These are phyloP conservation scores for Prasinococcaceae sp. DNA, from an alignment of 139 green algal species.

Conservation along the genomic window DNA sequence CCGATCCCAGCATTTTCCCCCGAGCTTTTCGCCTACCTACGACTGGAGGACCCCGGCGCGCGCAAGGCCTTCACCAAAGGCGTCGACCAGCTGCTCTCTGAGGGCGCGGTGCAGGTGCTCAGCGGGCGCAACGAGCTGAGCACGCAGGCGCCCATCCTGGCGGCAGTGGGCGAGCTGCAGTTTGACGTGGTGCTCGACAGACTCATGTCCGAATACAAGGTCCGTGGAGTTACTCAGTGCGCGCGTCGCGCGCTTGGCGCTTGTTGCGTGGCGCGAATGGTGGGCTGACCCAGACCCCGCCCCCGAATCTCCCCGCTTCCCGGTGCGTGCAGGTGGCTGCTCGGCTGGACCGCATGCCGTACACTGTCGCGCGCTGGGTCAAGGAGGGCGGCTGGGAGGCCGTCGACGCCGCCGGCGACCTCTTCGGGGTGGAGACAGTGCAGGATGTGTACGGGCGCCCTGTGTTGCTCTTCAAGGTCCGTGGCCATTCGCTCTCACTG, in stretches of 20 bases:
- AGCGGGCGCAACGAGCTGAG: constrained; percentile 41
- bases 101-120: constrained; percentile 45
- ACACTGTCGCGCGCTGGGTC: constrained; percentile 33
- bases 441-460: too few species aligned
- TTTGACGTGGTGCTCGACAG: constrained; percentile 49
- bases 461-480: too few species aligned
- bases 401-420: constrained; percentile 35
- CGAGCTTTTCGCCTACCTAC: constrained; percentile 57
- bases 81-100: constrained; percentile 48
- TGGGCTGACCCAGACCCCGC: too few species aligned
- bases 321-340: too few species aligned
- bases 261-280: too few species aligned
- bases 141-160: constrained; percentile 53
- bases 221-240: too few species aligned
- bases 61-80: constrained; percentile 60
- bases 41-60: constrained; percentile 41
- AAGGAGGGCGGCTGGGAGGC: constrained; percentile 36
- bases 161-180: constrained; percentile 61
- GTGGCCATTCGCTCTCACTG: too few species aligned
- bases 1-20: constrained; percentile 60
- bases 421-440: too few species aligned
- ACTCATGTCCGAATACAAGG: constrained; percentile 21
- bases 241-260: too few species aligned
- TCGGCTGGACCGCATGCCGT: constrained; percentile 46
- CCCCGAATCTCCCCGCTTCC: too few species aligned